phyloP scores from a whole-genome alignment of 1,139 yeast species.

The Suhomyces maxii region DNA sequence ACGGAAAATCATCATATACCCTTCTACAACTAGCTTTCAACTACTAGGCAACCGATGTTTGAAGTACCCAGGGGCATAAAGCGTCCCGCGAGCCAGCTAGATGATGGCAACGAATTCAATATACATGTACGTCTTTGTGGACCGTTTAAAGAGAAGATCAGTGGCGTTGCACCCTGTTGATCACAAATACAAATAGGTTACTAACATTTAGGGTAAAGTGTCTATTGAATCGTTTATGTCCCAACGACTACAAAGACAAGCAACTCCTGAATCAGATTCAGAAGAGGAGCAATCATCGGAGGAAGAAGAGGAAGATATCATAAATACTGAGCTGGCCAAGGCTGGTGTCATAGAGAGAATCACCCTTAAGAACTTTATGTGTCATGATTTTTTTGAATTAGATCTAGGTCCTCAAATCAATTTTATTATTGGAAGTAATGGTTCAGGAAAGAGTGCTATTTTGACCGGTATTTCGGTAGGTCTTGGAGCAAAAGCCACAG shows the following conservation, averaged over 20 bases:
- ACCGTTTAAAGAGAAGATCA: neutral
- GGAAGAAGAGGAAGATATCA: slow-evolving; percentile 14
- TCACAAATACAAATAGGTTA: neutral
- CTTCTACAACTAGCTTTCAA: no score
- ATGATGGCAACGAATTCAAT: slow-evolving; percentile 3
- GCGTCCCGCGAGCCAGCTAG: slow-evolving; percentile 5
- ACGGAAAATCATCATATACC: no score
- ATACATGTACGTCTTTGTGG: slow-evolving; percentile 3
- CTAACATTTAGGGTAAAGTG: slow-evolving; percentile 8
- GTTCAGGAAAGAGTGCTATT: slow-evolving; percentile 93
- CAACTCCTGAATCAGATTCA: slow-evolving; percentile 3
- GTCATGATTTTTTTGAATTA: slow-evolving; percentile 81
- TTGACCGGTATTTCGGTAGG: slow-evolving; percentile 90
- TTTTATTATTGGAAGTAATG: slow-evolving; percentile 91
- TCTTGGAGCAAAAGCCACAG: slow-evolving; percentile 92
- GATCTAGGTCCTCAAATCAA: slow-evolving; percentile 82
- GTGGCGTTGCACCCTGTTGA: neutral
- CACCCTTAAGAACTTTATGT: slow-evolving; percentile 66
- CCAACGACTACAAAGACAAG: slow-evolving; percentile 4
- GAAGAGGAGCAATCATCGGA: slow-evolving; percentile 7
- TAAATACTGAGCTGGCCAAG: slow-evolving; percentile 32
- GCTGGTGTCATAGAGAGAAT: slow-evolving; percentile 62
- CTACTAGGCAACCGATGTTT: neutral
- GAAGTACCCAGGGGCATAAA: slow-evolving; percentile 6
- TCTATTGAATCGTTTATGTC: slow-evolving; percentile 9